Evolutionary conservation across 83 land plant species (phyloP).

Genomic region (Diphasiastrum complanatum): DNA sequence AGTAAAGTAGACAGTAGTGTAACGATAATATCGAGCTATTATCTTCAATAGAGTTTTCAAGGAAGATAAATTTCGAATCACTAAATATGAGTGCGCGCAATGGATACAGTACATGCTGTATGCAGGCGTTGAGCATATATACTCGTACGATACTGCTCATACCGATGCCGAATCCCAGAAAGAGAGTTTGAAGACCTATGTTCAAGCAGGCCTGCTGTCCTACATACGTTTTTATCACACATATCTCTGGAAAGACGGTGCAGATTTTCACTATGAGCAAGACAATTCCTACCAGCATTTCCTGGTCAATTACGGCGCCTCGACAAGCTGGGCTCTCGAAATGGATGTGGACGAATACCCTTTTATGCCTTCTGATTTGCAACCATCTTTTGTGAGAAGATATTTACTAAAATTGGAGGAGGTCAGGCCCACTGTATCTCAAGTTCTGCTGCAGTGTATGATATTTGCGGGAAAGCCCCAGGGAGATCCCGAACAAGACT

Average conservation of each 20-base stretch:
- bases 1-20: too few relatives aligned
- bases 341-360: slow-evolving; percentile 31
- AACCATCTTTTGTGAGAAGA: slow-evolving; percentile 7
- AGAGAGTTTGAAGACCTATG: background rate
- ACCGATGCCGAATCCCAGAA: slow-evolving; percentile 16
- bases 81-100: slow-evolving; percentile 15
- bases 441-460: slow-evolving; percentile 26
- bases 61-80: slow-evolving; percentile 15
- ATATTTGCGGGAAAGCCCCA: slow-evolving; percentile 23
- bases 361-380: background rate
- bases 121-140: slow-evolving; percentile 29
- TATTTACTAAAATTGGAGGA: background rate
- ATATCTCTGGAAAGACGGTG: background rate
- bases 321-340: slow-evolving; percentile 10
- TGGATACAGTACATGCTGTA: slow-evolving; percentile 29
- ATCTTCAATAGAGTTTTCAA: slow-evolving; percentile 26
- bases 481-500: slow-evolving; percentile 8
- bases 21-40: too few relatives aligned
- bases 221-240: slow-evolving; percentile 19
- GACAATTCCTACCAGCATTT: slow-evolving; percentile 26
- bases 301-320: background rate
- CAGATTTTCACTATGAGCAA: slow-evolving; percentile 23
- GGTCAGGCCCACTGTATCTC: background rate
- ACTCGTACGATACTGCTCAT: slow-evolving; percentile 29
- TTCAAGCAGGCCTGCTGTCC: slow-evolving; percentile 11